Base-by-base conservation (phyloP, 805 yeast genomes). In the Suhomyces tanzawaensis region DNA sequence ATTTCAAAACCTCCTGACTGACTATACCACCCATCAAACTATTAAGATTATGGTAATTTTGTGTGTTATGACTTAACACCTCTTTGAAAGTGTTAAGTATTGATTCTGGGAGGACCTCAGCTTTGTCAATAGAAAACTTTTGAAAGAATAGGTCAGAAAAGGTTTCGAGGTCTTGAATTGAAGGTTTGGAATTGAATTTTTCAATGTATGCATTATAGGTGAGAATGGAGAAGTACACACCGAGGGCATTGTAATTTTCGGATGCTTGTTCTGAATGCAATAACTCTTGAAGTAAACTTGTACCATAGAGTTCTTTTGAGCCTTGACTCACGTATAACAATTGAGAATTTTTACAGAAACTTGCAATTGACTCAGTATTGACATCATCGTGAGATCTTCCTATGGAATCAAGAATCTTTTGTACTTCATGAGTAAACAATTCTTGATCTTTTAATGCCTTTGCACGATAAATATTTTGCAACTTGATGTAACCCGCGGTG, bases 1-100 rank as follows among this genome's bases (percentile, higher is more conserved):
- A 53, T 61, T 93, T 91, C 36, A 87, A 68, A 4, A 77, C 79
- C 55, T 91, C 99, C 55, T 91, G 96, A 3, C 88, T 82, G 0
- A 79, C 89, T 9, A 90, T 66, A 0, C 96, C 98, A 2, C 96
- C 98, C 47, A 86, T 65, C 3, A 87, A 59, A 4, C 95, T 71
- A 15, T 82, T 64, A 12, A 78, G 70, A 48, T 83, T 82, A 44
- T 78, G 81, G 34, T 81, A 55, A 41, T 72, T 76, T 27, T 60
- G 58, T 11, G 76, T 48, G 7, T 65, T 52, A 30, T 69, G 70
- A 11, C 58, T 51, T 25, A 71, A 57, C 0, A 65, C 54, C 29
- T 72, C 74, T 27, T 52, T 42, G 36, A 57, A 58, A 4, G 52
- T 52, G 24, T 44, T 36, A 1, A 33, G 35, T 12, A 53, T 42